A percentile compares a stretch with the other conserved stretches of the same genome.
Evolutionary conservation across 495 filamentous ascomycete species (phyloP).

Genomic region (Podospora comata): DNA sequence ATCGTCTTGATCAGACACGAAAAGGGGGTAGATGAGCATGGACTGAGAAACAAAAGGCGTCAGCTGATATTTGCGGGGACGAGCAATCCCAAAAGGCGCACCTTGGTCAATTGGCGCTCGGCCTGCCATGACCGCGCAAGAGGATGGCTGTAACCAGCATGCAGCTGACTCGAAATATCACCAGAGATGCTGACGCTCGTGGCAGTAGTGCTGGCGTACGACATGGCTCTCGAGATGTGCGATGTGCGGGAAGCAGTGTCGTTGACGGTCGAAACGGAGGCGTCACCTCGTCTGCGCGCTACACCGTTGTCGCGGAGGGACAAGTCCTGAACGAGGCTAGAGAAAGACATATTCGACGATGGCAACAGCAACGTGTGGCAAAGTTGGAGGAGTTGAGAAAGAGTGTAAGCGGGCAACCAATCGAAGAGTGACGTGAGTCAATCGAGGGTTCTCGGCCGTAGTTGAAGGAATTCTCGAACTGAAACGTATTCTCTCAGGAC

Average conservation of each 20-base stretch:
- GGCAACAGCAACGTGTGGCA: neutral
- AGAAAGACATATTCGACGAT: conserved; percentile 75
- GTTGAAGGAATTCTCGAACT: neutral
- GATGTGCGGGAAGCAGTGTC: conserved; percentile 56
- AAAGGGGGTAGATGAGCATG: conserved; percentile 97
- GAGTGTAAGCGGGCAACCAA: neutral
- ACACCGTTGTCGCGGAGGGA: conserved; percentile 58
- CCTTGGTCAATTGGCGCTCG: conserved; percentile 95
- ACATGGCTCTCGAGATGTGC: conserved; percentile 69
- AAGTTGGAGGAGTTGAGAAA: neutral
- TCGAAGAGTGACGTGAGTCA: neutral
- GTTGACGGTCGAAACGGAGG: conserved; percentile 52
- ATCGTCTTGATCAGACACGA: conserved; percentile 89
- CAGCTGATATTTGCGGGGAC: conserved; percentile 10
- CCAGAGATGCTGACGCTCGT: conserved; percentile 90
- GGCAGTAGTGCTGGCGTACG: conserved; percentile 83
- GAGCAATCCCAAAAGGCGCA: conserved; percentile 33
- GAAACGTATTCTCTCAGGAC: neutral
- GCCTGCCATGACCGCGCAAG: conserved; percentile 91
- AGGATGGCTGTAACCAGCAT: conserved; percentile 91
- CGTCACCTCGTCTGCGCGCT: conserved; percentile 39
- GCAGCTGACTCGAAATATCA: conserved; percentile 91
- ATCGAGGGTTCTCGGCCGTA: neutral
- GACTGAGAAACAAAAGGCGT: conserved; percentile 52
- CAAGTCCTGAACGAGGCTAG: conserved; percentile 81